Evolutionary conservation across 2,329 filamentous ascomycete genomes (phyloP), one percentile per base, ranked within the genome.

Genomic region (Aspergillus fructus): DNA sequence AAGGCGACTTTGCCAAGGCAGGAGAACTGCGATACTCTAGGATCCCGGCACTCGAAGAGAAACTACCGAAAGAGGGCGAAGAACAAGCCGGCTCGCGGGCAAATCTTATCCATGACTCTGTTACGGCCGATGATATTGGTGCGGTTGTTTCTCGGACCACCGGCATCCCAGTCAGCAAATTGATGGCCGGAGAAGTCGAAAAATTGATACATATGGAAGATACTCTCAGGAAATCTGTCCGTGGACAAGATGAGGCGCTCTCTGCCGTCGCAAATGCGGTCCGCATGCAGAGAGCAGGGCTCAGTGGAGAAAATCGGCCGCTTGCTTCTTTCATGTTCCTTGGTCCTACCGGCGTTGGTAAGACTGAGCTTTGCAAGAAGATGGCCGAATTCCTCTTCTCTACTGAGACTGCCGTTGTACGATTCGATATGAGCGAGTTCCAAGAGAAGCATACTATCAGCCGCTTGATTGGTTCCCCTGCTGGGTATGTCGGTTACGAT

Each of bases 391-490:
- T 97, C 78, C 81, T 99, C 39, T 99, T 97, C 77, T 94, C 90
- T 0, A 96, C 91, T 1, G 91, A 96, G 67, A 86, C 87, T 27
- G 93, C 94, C 3, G 91, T 99, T 24, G 86, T 97, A 34, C 85
- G 94, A 34, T 97, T 97, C 74, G 94, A 97, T 74, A 97, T 97
- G 94, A 91, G 87, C 66, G 94, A 99, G 71, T 97, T 97, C 73
- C 92, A 96, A 71, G 94, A 97, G 72, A 96, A 96, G 74, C 93
- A 97, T 71, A 97, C 94, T 3, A 90, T 97, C 55, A 96, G 91
- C 27, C 85, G 93, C 17, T 83, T 97, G 33, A 97, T 97, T 64
- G 94, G 94, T 45, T 89, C 90, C 3, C 94, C 94, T 0, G 93
- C 94, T 5, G 93, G 93, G 21, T 97, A 97, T 69, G 90, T 97